Percentiles rank a stretch among this genome's conserved stretches.
Conservation (phyloP, 1,139 yeast species). For the Diutina mesorugosa region DNA sequence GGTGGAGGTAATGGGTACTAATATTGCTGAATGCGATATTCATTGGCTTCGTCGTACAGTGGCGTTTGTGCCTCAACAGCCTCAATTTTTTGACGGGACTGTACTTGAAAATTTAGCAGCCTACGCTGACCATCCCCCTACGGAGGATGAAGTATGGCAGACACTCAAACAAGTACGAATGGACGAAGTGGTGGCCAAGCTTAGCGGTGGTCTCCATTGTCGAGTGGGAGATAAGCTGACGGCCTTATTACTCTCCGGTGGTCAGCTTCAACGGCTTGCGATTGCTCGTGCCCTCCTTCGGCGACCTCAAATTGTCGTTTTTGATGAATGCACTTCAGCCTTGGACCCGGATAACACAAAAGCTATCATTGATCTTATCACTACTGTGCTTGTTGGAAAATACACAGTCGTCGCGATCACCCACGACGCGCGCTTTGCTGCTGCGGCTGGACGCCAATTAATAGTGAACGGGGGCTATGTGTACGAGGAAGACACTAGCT, state of each 20-base stretch:
- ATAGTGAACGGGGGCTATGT: neutral
- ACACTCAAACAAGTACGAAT: neutral
- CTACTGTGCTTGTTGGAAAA: constrained; percentile 9
- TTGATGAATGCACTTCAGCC: constrained; percentile 78
- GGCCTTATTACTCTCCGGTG: constrained; percentile 48
- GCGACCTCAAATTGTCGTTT: constrained; percentile 45
- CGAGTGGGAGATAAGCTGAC: constrained; percentile 36
- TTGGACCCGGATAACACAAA: constrained; percentile 46
- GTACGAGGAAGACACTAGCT: neutral
- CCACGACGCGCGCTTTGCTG: constrained; percentile 24
- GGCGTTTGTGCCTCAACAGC: constrained; percentile 57
- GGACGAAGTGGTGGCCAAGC: constrained; percentile 6
- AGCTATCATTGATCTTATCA: constrained; percentile 28
- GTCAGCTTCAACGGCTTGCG: constrained; percentile 68
- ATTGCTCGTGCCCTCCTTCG: constrained; percentile 64
- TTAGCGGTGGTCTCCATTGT: constrained; percentile 40
- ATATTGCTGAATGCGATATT: constrained; percentile 32
- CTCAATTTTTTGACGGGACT: constrained; percentile 54
- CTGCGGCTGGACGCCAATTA: neutral
- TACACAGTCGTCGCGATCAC: constrained; percentile 41
- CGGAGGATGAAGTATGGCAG: constrained; percentile 3
- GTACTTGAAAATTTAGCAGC: constrained; percentile 43
- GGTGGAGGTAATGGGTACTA: constrained; percentile 24
- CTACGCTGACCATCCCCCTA: constrained; percentile 6
- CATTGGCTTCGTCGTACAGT: constrained; percentile 39